Conservation (phyloP, 306 rosid genomes). For the Castanopsis chinensis region DNA sequence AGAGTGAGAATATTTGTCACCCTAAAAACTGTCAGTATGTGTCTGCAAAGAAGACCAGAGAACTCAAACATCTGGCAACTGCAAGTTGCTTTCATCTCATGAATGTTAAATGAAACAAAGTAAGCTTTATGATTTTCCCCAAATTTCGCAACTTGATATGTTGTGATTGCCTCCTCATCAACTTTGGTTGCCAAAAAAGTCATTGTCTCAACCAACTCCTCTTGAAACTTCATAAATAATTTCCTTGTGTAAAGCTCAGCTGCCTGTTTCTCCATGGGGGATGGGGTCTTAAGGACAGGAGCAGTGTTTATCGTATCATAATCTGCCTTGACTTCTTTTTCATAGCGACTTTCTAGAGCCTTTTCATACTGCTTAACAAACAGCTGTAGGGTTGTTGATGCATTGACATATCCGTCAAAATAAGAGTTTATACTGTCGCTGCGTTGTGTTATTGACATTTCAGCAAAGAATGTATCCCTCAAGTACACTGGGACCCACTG, state of each 20-base stretch:
- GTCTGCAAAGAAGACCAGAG: constrained; percentile 33
- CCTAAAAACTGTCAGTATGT: constrained; percentile 39
- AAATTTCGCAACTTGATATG: constrained; percentile 29
- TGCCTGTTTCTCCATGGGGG: constrained; percentile 42
- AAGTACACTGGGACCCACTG: constrained; percentile 35
- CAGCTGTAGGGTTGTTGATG: constrained; percentile 33
- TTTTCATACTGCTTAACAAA: constrained; percentile 39
- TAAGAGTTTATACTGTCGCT: constrained; percentile 41
- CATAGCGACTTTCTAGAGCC: constrained; percentile 36
- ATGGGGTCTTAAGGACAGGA: constrained; percentile 32
- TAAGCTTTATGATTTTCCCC: constrained; percentile 26
- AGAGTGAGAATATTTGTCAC: constrained; percentile 40
- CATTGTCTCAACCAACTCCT: constrained; percentile 32
- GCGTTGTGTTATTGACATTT: constrained; percentile 34
- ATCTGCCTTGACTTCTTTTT: constrained; percentile 38
- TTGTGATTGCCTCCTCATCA: constrained; percentile 16
- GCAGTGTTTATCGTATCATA: constrained; percentile 30
- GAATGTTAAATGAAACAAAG: constrained; percentile 23
- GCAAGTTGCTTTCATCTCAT: constrained; percentile 28
- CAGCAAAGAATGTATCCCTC: constrained; percentile 35
- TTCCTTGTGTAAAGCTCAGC: constrained; percentile 34
- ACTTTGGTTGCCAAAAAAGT: constrained; percentile 33
- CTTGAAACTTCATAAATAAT: constrained; percentile 37
- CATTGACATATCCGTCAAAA: constrained; percentile 42
- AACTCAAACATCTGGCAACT: constrained; percentile 35